Conservation (phyloP, 2,329 filamentous ascomycete species). For the Talaromyces rugulosus region DNA sequence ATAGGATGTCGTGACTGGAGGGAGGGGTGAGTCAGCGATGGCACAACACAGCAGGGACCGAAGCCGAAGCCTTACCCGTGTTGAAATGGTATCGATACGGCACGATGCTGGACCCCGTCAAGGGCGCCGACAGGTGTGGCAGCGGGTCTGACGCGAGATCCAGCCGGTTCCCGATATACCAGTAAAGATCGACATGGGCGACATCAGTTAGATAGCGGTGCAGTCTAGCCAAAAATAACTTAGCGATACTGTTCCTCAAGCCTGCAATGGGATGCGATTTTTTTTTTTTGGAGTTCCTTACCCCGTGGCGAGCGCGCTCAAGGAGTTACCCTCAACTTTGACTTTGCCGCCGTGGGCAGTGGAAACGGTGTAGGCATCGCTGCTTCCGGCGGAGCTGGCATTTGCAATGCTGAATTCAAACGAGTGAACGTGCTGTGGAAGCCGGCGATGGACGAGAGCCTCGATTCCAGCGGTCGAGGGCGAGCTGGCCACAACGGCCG, state of each 20-base stretch:
- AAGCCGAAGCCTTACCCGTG: conserved; percentile 30
- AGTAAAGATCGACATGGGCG: conserved; percentile 44
- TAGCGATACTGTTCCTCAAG: neutral
- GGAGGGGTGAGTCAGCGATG: neutral
- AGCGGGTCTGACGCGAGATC: conserved; percentile 29
- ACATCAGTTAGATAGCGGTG: conserved; percentile 40
- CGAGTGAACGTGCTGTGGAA: conserved; percentile 19
- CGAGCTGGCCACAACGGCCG: neutral
- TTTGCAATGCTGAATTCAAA: conserved; percentile 20
- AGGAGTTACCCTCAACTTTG: conserved; percentile 28
- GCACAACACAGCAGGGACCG: neutral
- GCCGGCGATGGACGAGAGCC: conserved; percentile 20
- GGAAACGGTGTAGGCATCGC: conserved; percentile 22
- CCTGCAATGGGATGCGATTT: neutral
- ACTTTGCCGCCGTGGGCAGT: conserved; percentile 23
- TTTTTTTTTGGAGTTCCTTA: conserved; percentile 15
- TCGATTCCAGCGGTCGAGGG: conserved; percentile 21
- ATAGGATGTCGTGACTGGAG: conserved; percentile 49
- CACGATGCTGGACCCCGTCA: conserved; percentile 40
- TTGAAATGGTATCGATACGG: conserved; percentile 51
- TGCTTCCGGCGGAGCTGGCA: conserved; percentile 2
- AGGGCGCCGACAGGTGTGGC: conserved; percentile 25
- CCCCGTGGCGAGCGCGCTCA: conserved; percentile 33
- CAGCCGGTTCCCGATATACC: conserved; percentile 44
- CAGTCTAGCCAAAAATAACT: conserved; percentile 23